These are phyloP conservation scores for Acephala macrosclerotiorum DNA, from an alignment of 2,329 filamentous ascomycete species.

Conservation along the genomic window DNA sequence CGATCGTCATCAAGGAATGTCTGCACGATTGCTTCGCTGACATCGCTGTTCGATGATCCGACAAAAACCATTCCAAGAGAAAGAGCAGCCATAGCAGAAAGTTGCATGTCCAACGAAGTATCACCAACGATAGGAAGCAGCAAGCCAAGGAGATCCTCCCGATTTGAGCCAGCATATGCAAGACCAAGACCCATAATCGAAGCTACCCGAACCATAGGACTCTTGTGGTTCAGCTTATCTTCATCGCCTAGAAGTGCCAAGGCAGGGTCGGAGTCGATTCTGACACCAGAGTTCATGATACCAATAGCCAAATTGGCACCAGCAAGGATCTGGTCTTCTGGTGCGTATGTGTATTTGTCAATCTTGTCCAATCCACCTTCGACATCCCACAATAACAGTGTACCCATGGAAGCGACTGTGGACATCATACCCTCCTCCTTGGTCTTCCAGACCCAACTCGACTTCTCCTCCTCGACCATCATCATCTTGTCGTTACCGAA, in stretches of 20 bases:
- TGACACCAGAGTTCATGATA: conserved; percentile 93
- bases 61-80: conserved; percentile 91
- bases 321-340: conserved; percentile 85
- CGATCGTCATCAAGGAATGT: conserved; percentile 94
- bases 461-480: conserved; percentile 87
- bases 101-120: conserved; percentile 87
- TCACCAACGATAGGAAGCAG: conserved; percentile 89
- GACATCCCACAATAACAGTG: conserved; percentile 91
- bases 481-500: conserved; percentile 98
- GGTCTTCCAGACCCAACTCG: conserved; percentile 98
- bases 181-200: conserved; percentile 96
- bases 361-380: conserved; percentile 92
- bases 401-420: conserved; percentile 91
- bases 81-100: conserved; percentile 94
- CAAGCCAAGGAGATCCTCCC: conserved; percentile 84
- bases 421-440: conserved; percentile 98
- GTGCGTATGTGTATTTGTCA: conserved; percentile 89
- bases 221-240: conserved; percentile 81
- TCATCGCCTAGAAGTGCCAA: conserved; percentile 83
- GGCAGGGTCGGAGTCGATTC: conserved; percentile 88
- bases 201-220: conserved; percentile 78
- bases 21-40: conserved; percentile 90
- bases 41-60: conserved; percentile 88
- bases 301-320: conserved; percentile 93
- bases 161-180: conserved; percentile 93